phyloP scores from a whole-genome alignment of 1,284 basidiomycete genomes.

The Calocybe gambosa region DNA sequence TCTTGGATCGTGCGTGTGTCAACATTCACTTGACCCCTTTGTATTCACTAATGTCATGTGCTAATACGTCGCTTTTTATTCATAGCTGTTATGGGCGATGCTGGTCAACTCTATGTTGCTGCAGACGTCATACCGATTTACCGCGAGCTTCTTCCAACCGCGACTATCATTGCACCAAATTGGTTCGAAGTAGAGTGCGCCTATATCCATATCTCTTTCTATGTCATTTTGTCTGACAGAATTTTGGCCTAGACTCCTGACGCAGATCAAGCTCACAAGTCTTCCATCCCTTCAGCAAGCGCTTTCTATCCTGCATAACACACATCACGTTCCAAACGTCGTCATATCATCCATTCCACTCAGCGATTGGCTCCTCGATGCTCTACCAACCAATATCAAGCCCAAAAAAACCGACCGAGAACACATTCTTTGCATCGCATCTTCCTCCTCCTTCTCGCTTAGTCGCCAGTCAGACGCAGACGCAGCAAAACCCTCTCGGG shows the following conservation, averaged over 20 bases:
- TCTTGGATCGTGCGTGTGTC: conserved; percentile 77
- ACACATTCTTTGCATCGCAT: conserved; percentile 75
- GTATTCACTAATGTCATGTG: no score
- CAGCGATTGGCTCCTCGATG: conserved; percentile 43
- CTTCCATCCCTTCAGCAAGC: conserved; percentile 63
- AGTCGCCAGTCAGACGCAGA: conserved; percentile 2
- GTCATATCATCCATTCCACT: conserved; percentile 89
- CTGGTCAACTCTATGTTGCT: conserved; percentile 84
- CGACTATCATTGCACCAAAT: conserved; percentile 94
- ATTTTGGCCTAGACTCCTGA: conserved; percentile 53
- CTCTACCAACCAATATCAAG: conserved; percentile 41
- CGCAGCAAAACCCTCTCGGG: conserved; percentile 18
- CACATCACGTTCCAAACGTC: conserved; percentile 77
- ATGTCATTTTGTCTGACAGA: conserved; percentile 6
- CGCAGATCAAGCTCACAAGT: conserved; percentile 64
- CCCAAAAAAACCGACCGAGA: conserved; percentile 31
- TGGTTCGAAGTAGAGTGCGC: conserved; percentile 96
- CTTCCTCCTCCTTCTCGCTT: conserved; percentile 33
- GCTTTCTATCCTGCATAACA: conserved; percentile 68
- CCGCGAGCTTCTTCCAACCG: conserved; percentile 68
- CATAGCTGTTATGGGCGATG: conserved; percentile 84
- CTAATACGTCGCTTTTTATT: background rate
- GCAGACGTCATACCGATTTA: conserved; percentile 88
- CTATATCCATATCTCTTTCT: background rate
- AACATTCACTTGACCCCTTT: no score